phyloP scores from a whole-genome alignment of 2,329 filamentous ascomycete genomes.

The Stagonosporopsis rhizophila region DNA sequence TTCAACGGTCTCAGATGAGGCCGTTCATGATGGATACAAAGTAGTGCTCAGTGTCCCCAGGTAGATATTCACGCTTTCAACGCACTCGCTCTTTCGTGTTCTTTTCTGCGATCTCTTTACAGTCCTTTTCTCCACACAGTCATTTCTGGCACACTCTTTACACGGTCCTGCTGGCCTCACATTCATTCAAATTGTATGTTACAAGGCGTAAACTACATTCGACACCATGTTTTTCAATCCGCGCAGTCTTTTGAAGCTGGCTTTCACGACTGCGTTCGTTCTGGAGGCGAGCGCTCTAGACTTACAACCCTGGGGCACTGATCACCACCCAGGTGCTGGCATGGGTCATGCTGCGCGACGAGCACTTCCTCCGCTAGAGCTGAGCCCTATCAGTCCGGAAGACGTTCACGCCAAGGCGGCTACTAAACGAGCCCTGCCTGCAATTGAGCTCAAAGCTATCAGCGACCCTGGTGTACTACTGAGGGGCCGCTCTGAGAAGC shows the following conservation, averaged over 20 bases:
- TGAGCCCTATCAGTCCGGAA: neutral
- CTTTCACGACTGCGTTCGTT: constrained; percentile 20
- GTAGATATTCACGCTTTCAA: neutral
- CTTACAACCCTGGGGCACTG: constrained; percentile 18
- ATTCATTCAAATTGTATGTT: neutral
- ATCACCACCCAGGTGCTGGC: neutral
- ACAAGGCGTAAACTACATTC: neutral
- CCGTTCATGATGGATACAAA: constrained; percentile 7
- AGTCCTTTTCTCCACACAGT: neutral
- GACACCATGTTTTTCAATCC: constrained; percentile 26
- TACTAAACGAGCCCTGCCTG: constrained; percentile 2
- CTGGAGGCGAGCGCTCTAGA: constrained; percentile 22
- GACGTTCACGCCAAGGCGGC: neutral
- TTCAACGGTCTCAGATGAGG: constrained; percentile 3
- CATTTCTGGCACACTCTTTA: neutral
- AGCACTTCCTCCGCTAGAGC: neutral
- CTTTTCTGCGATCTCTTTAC: neutral
- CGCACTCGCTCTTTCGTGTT: constrained; percentile 5
- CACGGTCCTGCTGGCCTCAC: neutral
- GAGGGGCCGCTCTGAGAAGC: constrained; percentile 24
- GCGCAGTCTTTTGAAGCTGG: constrained; percentile 20
- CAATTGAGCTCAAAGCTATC: constrained; percentile 24
- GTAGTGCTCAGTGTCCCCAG: neutral
- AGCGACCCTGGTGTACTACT: constrained; percentile 22
- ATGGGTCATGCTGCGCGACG: neutral